Conservation (phyloP, 108 stramenopile species). For the Bacterosira constricta region DNA sequence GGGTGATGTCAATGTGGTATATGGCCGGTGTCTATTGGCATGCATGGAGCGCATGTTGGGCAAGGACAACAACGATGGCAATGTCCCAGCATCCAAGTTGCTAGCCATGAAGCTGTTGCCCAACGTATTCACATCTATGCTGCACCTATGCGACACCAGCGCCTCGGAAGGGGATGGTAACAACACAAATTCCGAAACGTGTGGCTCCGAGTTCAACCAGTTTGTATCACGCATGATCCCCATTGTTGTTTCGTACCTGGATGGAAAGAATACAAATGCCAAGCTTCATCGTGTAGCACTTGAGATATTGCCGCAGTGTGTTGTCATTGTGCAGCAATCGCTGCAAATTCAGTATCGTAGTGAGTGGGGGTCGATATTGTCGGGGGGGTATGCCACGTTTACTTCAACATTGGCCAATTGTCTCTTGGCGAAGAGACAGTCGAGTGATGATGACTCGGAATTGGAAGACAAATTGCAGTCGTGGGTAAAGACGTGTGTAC, state of each 20-base stretch:
- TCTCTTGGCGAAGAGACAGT: constrained; percentile 28
- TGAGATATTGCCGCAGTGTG: constrained; percentile 27
- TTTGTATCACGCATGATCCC: constrained; percentile 38
- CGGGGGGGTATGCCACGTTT: constrained; percentile 46
- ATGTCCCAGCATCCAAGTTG: constrained; percentile 43
- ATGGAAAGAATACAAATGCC: background rate
- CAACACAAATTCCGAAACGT: constrained; percentile 7
- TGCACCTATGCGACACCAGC: constrained; percentile 37
- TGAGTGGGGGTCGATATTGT: constrained; percentile 36
- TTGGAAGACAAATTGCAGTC: constrained; percentile 20
- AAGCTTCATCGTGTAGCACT: constrained; percentile 29
- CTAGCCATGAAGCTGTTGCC: constrained; percentile 60
- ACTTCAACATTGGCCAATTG: constrained; percentile 43
- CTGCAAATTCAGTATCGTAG: constrained; percentile 39
- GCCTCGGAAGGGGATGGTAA: background rate
- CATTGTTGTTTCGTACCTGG: constrained; percentile 11
- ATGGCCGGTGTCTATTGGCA: constrained; percentile 58
- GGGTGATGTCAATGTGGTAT: constrained; percentile 42
- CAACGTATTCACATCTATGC: constrained; percentile 38
- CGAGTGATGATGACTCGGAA: constrained; percentile 1
- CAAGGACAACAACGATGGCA: background rate
- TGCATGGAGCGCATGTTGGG: constrained; percentile 49
- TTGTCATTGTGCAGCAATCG: constrained; percentile 15
- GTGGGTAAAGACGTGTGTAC: constrained; percentile 47
- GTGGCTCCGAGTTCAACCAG: constrained; percentile 40